A percentile compares a stretch with the other conserved stretches of the same genome.
These are phyloP conservation scores for Alternaria burnsii DNA, from an alignment of 2,329 filamentous ascomycete species.

Conservation along the genomic window DNA sequence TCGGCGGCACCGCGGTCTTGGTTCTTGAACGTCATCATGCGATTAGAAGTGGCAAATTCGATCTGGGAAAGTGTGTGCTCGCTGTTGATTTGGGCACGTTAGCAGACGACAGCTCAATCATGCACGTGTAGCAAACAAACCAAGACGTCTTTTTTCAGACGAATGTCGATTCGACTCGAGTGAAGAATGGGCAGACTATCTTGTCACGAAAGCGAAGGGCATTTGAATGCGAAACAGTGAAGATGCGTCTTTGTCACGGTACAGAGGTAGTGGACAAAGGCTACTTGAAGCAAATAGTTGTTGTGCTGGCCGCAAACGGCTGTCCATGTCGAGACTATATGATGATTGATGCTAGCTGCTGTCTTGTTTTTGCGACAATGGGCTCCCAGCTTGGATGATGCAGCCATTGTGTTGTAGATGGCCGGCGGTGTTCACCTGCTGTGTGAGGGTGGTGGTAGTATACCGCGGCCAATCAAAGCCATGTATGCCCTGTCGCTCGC, in stretches of 20 bases:
- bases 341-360: slow-evolving; percentile 9
- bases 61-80: not conserved
- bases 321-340: slow-evolving; percentile 14
- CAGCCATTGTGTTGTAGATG: not conserved
- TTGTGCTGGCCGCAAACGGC: slow-evolving; percentile 30
- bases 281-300: slow-evolving; percentile 25
- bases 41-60: not conserved
- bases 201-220: not conserved
- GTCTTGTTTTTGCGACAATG: slow-evolving; percentile 29
- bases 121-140: slow-evolving; percentile 15
- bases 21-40: slow-evolving; percentile 14
- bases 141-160: not conserved
- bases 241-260: slow-evolving; percentile 29
- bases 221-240: slow-evolving; percentile 8
- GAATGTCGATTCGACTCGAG: not conserved
- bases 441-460: slow-evolving; percentile 3
- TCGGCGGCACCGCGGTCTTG: not conserved
- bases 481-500: not conserved
- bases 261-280: slow-evolving; percentile 26
- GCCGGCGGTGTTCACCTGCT: slow-evolving; percentile 12
- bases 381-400: not conserved
- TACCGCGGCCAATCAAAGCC: not conserved
- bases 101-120: slow-evolving; percentile 1
- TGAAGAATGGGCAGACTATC: not conserved
- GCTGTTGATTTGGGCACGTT: slow-evolving; percentile 3